Evolutionary conservation across 345 rosid genomes (phyloP), one percentile per base, ranked within the genome.

Genomic region (Boechera stricta): DNA sequence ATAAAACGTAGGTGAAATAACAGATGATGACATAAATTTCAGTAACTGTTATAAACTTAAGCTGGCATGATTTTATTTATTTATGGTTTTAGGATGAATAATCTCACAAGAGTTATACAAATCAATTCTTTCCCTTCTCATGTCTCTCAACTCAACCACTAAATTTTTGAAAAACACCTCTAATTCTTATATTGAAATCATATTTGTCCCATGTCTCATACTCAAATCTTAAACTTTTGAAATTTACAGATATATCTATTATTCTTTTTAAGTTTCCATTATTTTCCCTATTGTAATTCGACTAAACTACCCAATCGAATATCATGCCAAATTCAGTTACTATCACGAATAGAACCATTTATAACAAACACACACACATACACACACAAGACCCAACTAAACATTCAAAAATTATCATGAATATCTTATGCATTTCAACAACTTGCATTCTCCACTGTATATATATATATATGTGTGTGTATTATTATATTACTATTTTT

Each of bases 361-460:
- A 28, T 70, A 77, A 77, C 80, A 74, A 57, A 72, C 41, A 26
- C 74, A 73, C 15, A 75, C 62, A 61, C 57, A 74, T 67, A 67
- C 59, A 77, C 28, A 55, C 66, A 77, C 67, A 77, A 71, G 71
- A 77, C 80, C 60, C 76, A 77, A 77, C 80, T 71, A 71, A 32
- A 71, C 76, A 64, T 77, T 15, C 66, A 47, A 9, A 72, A 26
- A 26, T 2, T 8, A 48, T 65, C 81, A 77, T 65, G 73, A 58
- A 2, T 51, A 56, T 64, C 72, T 71, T 71, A 65, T 64, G 76
- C 72, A 77, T 70, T 71, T 65, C 56, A 65, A 72, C 81, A 77
- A 77, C 68, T 72, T 77, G 65, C 73, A 65, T 33, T 31, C 55
- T 55, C 51, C 55, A 21, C 7, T 35, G 21, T 36, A 7, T 67